These are phyloP conservation scores for Cystobasidium slooffiae DNA, from an alignment of 1,284 basidiomycete genomes.

Conservation along the genomic window DNA sequence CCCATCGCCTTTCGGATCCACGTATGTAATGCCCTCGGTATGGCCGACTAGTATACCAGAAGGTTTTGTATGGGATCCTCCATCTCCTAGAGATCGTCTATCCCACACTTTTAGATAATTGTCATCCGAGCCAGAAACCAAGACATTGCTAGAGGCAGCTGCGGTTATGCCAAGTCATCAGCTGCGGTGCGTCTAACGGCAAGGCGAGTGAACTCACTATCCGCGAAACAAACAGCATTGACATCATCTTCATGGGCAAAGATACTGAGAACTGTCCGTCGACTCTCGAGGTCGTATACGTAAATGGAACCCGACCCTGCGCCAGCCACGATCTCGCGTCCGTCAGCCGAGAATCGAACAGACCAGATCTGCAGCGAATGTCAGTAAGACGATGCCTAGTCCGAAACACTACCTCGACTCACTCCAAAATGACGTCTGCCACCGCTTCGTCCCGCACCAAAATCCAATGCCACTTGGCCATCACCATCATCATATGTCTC, in stretches of 20 bases:
- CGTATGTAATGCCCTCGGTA: conserved; percentile 83
- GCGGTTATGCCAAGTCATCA: conserved; percentile 69
- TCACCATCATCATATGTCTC: conserved; percentile 45
- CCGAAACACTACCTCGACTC: conserved; percentile 10
- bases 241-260: conserved; percentile 85
- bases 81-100: conserved; percentile 71
- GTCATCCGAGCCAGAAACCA: conserved; percentile 93
- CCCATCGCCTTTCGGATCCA: conserved; percentile 70
- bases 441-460: conserved; percentile 23
- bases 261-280: conserved; percentile 79
- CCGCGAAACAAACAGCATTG: conserved; percentile 66
- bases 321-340: conserved; percentile 78
- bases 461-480: conserved; percentile 32
- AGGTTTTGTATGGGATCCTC: conserved; percentile 71
- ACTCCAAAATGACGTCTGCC: conserved; percentile 53
- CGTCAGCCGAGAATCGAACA: conserved; percentile 93
- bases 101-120: conserved; percentile 96
- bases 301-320: conserved; percentile 69
- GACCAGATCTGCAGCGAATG: conserved; percentile 70
- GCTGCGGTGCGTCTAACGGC: not conserved
- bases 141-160: conserved; percentile 84
- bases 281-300: conserved; percentile 86
- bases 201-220: conserved; percentile 18
- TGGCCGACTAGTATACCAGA: conserved; percentile 93
- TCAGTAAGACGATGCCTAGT: not conserved